Percentiles rank a stretch among this genome's conserved stretches.
phyloP scores from a whole-genome alignment of 257 asterid species.

The Scutellaria baicalensis region DNA sequence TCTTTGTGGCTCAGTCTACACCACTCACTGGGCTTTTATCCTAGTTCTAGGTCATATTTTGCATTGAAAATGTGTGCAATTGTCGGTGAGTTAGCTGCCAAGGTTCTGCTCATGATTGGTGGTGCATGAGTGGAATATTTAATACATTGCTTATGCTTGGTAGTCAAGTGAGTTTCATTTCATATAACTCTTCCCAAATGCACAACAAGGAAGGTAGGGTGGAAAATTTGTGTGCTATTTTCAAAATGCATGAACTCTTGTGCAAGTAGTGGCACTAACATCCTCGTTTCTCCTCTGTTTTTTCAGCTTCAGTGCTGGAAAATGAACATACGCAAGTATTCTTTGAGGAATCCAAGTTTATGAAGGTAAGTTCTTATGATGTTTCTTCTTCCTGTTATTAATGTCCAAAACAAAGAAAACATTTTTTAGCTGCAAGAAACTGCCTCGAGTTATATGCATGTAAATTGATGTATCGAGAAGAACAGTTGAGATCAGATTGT shows the following conservation, averaged over 20 bases:
- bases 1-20: no score
- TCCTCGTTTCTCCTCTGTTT: neutral
- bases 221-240: neutral
- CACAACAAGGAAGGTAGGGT: neutral
- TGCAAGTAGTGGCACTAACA: slow-evolving; percentile 2
- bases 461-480: neutral
- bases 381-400: neutral
- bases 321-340: slow-evolving; percentile 31
- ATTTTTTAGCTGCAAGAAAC: neutral
- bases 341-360: slow-evolving; percentile 37
- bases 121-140: no score
- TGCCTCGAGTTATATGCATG: neutral
- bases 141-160: no score
- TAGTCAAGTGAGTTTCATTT: neutral
- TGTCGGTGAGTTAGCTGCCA: neutral
- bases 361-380: slow-evolving; percentile 43
- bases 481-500: slow-evolving; percentile 16
- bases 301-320: slow-evolving; percentile 50
- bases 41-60: no score
- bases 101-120: neutral
- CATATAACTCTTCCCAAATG: neutral
- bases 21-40: no score
- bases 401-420: neutral
- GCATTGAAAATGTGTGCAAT: no score
- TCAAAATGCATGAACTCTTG: neutral